Conservation (phyloP, 2,329 filamentous ascomycete genomes). For the Anisogramma anomala region DNA sequence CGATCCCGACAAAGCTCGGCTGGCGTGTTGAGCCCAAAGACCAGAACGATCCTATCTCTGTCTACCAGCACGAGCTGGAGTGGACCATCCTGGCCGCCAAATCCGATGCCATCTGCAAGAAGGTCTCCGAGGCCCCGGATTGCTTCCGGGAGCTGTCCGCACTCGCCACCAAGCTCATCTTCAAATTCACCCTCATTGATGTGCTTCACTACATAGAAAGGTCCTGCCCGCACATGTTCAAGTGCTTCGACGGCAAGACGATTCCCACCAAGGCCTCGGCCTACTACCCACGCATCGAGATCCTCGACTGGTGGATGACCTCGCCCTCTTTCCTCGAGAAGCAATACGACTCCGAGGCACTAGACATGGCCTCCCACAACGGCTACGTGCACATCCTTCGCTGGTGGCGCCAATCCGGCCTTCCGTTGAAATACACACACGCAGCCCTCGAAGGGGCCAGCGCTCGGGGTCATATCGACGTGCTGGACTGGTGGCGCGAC, state of each 20-base stretch:
- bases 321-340: constrained; percentile 74
- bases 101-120: constrained; percentile 58
- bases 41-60: constrained; percentile 53
- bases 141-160: constrained; percentile 62
- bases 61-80: constrained; percentile 69
- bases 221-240: constrained; percentile 62
- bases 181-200: constrained; percentile 76
- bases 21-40: constrained; percentile 53
- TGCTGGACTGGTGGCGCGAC: constrained; percentile 88
- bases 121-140: constrained; percentile 59
- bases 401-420: constrained; percentile 71
- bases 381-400: constrained; percentile 78
- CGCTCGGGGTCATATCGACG: constrained; percentile 68
- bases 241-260: constrained; percentile 73
- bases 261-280: constrained; percentile 80
- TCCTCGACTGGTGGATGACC: constrained; percentile 84
- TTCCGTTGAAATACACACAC: constrained; percentile 77
- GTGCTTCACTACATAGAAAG: constrained; percentile 58
- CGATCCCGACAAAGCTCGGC: constrained; percentile 48
- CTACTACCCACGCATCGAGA: constrained; percentile 71
- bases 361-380: constrained; percentile 77
- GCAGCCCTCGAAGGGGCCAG: constrained; percentile 79
- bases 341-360: constrained; percentile 72
- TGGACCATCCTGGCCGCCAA: constrained; percentile 70
- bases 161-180: constrained; percentile 74